A percentile compares a stretch with the other conserved stretches of the same genome.
These are phyloP conservation scores for Gymnopus androsaceus DNA, from an alignment of 1,284 basidiomycete genomes.

Conservation along the genomic window DNA sequence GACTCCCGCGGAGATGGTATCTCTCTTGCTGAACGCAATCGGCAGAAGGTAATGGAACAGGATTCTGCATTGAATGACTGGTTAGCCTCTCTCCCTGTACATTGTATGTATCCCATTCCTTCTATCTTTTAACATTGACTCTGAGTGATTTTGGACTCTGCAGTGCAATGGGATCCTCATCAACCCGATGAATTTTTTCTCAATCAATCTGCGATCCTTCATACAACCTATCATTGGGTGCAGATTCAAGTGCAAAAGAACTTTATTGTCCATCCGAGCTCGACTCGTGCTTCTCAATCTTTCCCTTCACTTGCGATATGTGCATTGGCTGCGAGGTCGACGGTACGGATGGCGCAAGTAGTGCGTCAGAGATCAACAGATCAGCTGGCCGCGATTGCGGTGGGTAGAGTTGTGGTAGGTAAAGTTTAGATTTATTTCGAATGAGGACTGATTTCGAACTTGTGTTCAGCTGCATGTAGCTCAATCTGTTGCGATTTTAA, in stretches of 20 bases:
- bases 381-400: neutral
- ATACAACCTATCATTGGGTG: conserved; percentile 40
- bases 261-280: neutral
- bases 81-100: conserved; percentile 48
- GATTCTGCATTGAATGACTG: conserved; percentile 53
- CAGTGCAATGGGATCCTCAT: conserved; percentile 65
- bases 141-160: too few relatives aligned
- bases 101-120: conserved; percentile 27
- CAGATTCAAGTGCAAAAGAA: conserved; percentile 18
- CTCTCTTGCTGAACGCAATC: conserved; percentile 23
- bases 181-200: conserved; percentile 50
- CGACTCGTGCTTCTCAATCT: neutral
- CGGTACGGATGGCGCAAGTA: neutral
- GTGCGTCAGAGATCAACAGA: neutral
- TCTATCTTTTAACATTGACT: neutral
- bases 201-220: conserved; percentile 60
- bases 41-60: conserved; percentile 46
- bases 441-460: too few relatives aligned
- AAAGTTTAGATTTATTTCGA: too few relatives aligned
- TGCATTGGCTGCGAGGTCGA: neutral
- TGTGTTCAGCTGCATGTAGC: conserved; percentile 1
- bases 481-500: neutral
- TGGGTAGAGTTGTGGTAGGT: neutral
- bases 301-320: neutral
- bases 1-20: neutral